These are phyloP conservation scores for Thymus mandschuricus DNA, from an alignment of 257 asterid genomes.

Conservation along the genomic window DNA sequence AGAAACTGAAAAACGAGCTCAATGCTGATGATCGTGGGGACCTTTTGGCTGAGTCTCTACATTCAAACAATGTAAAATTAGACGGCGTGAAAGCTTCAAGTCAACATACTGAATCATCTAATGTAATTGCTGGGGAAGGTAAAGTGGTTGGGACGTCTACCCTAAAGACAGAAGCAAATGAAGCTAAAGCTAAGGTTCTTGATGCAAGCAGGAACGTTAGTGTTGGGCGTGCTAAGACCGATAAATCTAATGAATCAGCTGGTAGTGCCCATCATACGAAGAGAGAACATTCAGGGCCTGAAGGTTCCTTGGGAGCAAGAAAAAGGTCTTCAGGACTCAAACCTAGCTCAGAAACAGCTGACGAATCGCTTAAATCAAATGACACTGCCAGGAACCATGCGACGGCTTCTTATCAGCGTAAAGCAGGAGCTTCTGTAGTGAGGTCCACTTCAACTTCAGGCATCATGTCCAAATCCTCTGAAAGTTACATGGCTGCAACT, in stretches of 20 bases:
- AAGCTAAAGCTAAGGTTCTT: slow-evolving; percentile 41
- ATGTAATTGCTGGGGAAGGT: slow-evolving; percentile 42
- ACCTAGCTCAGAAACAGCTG: slow-evolving; percentile 50
- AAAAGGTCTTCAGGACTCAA: slow-evolving; percentile 49
- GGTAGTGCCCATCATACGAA: slow-evolving; percentile 41
- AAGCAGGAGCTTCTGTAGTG: slow-evolving; percentile 48
- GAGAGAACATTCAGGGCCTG: slow-evolving; percentile 50
- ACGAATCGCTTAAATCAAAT: slow-evolving; percentile 49
- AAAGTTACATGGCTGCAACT: slow-evolving; percentile 35
- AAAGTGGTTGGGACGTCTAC: slow-evolving; percentile 40
- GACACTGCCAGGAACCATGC: slow-evolving; percentile 41
- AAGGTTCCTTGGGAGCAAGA: slow-evolving; percentile 51
- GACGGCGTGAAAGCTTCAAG: slow-evolving; percentile 39
- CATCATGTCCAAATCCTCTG: slow-evolving; percentile 50
- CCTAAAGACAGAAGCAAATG: slow-evolving; percentile 40
- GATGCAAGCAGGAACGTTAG: slow-evolving; percentile 43
- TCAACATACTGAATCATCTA: slow-evolving; percentile 43
- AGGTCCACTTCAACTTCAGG: slow-evolving; percentile 54
- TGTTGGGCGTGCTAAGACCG: slow-evolving; percentile 39
- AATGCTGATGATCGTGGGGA: slow-evolving; percentile 39
- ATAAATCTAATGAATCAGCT: slow-evolving; percentile 48
- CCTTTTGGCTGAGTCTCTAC: slow-evolving; percentile 36
- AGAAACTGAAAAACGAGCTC: slow-evolving; percentile 49
- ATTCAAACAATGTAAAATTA: slow-evolving; percentile 39
- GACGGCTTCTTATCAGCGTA: slow-evolving; percentile 50